Evolutionary conservation across 2,329 filamentous ascomycete species (phyloP).

Genomic region (Dothiorella sarmentorum): DNA sequence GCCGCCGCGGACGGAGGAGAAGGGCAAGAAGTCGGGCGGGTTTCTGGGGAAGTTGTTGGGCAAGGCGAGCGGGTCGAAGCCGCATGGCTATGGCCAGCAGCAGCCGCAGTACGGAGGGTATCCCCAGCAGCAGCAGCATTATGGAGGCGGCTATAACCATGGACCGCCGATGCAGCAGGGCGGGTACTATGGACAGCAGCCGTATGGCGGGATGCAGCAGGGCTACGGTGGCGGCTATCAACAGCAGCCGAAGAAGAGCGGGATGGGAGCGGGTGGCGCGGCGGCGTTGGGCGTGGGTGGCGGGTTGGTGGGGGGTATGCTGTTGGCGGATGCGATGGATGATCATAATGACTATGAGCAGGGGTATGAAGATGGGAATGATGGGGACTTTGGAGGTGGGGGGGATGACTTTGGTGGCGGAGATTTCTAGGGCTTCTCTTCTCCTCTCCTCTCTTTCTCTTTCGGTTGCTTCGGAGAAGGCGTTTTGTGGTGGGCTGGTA

Average conservation of each 20-base stretch:
- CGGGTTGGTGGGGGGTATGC: constrained; percentile 72
- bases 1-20: constrained; percentile 30
- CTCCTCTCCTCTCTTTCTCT: background rate
- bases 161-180: constrained; percentile 26
- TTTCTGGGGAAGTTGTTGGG: constrained; percentile 54
- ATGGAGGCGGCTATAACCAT: constrained; percentile 22
- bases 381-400: constrained; percentile 23
- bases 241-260: constrained; percentile 42
- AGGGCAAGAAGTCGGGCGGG: constrained; percentile 37
- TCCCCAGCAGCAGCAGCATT: constrained; percentile 29
- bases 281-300: constrained; percentile 76
- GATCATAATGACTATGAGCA: constrained; percentile 33
- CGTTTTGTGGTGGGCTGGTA: background rate
- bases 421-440: constrained; percentile 26
- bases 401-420: constrained; percentile 29
- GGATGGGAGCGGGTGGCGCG: constrained; percentile 69
- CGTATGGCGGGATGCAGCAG: constrained; percentile 27
- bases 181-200: constrained; percentile 29
- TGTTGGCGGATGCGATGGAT: constrained; percentile 67
- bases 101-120: constrained; percentile 19
- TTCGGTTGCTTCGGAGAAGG: background rate
- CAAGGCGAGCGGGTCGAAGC: constrained; percentile 31
- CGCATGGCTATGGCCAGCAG: constrained; percentile 19
- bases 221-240: no score
- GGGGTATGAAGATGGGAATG: constrained; percentile 26